phyloP scores from a whole-genome alignment of 2,329 filamentous ascomycete species.

The Ambrosiella cleistominuta region DNA sequence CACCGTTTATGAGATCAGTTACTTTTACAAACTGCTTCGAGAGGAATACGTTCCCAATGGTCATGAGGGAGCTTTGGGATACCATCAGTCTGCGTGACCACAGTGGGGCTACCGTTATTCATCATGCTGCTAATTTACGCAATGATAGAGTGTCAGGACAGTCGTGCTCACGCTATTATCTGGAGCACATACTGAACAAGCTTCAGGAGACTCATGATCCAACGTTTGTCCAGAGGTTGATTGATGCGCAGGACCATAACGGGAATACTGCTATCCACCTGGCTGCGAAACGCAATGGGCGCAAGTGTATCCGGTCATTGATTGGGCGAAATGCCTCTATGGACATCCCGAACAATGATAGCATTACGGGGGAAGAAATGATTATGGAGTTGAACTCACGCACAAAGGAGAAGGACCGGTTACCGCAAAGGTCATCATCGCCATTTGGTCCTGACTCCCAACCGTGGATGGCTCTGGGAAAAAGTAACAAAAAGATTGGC shows the following conservation, averaged over 20 bases:
- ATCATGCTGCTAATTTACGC: constrained; percentile 82
- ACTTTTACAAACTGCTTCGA: constrained; percentile 96
- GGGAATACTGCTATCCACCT: constrained; percentile 73
- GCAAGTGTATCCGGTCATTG: constrained; percentile 72
- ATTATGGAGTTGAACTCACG: constrained; percentile 59
- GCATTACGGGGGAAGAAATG: constrained; percentile 69
- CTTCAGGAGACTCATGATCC: constrained; percentile 62
- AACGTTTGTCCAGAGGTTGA: constrained; percentile 55
- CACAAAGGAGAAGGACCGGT: constrained; percentile 41
- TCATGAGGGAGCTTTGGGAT: constrained; percentile 67
- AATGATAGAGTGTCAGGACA: constrained; percentile 66
- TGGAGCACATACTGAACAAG: constrained; percentile 78
- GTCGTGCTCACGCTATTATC: constrained; percentile 78
- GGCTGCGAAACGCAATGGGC: constrained; percentile 64
- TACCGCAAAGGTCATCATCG: constrained; percentile 58
- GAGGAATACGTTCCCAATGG: constrained; percentile 71
- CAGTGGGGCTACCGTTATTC: constrained; percentile 74
- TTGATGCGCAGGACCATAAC: constrained; percentile 68
- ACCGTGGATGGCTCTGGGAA: constrained; percentile 18
- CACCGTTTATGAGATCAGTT: constrained; percentile 83
- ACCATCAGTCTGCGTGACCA: constrained; percentile 68
- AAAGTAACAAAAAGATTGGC: constrained; percentile 24
- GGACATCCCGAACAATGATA: constrained; percentile 65
- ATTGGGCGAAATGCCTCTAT: constrained; percentile 65
- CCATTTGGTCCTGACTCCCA: constrained; percentile 47